These are phyloP conservation scores for Dactylellina parvicollis DNA, from an alignment of 2,329 filamentous ascomycete genomes.

Conservation along the genomic window DNA sequence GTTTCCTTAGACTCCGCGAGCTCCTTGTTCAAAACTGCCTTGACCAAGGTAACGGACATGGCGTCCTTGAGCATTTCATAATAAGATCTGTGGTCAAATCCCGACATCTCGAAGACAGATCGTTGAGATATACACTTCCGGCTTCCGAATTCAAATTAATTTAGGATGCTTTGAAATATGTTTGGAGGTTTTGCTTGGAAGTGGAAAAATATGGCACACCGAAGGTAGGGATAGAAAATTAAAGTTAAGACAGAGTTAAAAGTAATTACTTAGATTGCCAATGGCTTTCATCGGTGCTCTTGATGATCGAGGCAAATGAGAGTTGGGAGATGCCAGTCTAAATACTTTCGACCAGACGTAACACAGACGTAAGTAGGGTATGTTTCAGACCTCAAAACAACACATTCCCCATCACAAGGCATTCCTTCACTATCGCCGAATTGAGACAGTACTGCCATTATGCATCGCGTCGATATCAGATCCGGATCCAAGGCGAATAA, in stretches of 20 bases:
- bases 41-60: constrained; percentile 50
- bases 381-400: constrained; percentile 29
- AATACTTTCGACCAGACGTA: constrained; percentile 41
- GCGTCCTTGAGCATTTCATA: constrained; percentile 50
- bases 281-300: constrained; percentile 26
- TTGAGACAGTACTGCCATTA: constrained; percentile 7
- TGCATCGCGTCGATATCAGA: constrained; percentile 10
- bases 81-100: constrained; percentile 51
- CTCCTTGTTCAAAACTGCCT: constrained; percentile 50
- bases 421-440: constrained; percentile 1
- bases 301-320: constrained; percentile 15
- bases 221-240: background rate
- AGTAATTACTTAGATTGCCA: constrained; percentile 17
- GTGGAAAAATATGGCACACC: background rate
- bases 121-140: constrained; percentile 27
- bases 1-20: constrained; percentile 50
- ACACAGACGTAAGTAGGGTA: constrained; percentile 25
- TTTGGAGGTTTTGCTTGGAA: background rate
- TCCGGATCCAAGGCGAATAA: background rate
- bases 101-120: constrained; percentile 36
- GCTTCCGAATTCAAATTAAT: too few relatives aligned
- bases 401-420: constrained; percentile 31
- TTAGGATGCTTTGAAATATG: constrained; percentile 2
- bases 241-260: background rate
- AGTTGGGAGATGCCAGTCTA: constrained; percentile 20